phyloP scores from a whole-genome alignment of 805 yeast species.

The Candida lessepsii region DNA sequence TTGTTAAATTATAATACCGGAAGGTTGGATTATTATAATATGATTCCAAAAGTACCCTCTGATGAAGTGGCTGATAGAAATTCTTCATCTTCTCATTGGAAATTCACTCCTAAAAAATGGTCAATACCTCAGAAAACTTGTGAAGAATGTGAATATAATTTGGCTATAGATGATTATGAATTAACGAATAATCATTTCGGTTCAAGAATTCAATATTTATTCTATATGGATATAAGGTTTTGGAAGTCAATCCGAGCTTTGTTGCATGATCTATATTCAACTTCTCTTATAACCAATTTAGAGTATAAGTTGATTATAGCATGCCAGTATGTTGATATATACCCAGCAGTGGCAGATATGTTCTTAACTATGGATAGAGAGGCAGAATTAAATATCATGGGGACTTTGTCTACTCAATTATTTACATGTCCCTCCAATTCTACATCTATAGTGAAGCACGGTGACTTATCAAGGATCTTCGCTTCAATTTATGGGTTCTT shows the following conservation, averaged over 20 bases:
- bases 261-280: slow-evolving; percentile 63
- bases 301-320: slow-evolving; percentile 58
- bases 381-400: slow-evolving; percentile 76
- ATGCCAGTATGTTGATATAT: slow-evolving; percentile 80
- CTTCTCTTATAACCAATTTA: slow-evolving; percentile 60
- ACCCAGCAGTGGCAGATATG: slow-evolving; percentile 71
- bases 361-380: slow-evolving; percentile 78
- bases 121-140: slow-evolving; percentile 41
- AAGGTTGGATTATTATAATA: slow-evolving; percentile 30
- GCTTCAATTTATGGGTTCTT: slow-evolving; percentile 64
- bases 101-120: slow-evolving; percentile 44
- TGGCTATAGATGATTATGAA: slow-evolving; percentile 25
- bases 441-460: slow-evolving; percentile 57
- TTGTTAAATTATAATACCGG: slow-evolving; percentile 26
- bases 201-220: slow-evolving; percentile 57
- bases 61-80: slow-evolving; percentile 7
- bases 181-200: slow-evolving; percentile 39
- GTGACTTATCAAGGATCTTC: slow-evolving; percentile 60
- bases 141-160: slow-evolving; percentile 47
- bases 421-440: slow-evolving; percentile 89
- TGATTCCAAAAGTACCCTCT: slow-evolving; percentile 38
- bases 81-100: slow-evolving; percentile 35
- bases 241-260: slow-evolving; percentile 61
- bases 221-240: slow-evolving; percentile 67
- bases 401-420: slow-evolving; percentile 75